Evolutionary conservation across 805 yeast species (phyloP), one percentile per base, ranked within the genome.

Genomic region (Lachancea quebecensis): DNA sequence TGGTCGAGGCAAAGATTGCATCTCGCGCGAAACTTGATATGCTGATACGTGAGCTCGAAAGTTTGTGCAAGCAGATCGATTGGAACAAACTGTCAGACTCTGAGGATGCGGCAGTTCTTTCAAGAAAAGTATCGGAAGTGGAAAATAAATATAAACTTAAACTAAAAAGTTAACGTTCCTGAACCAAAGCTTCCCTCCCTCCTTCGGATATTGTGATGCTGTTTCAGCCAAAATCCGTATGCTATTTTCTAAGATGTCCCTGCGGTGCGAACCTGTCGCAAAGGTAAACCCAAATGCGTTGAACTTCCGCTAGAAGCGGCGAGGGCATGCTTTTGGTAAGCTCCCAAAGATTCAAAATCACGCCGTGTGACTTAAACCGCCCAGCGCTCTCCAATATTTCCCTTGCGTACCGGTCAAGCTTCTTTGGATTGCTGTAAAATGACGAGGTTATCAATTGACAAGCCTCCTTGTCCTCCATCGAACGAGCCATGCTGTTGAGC

Each of bases 11-110:
- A 8, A 46, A 46, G 7, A 36, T 25, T 7, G 30, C 45, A 2
- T 51, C 58, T 5, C 34, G 47, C n/a, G 42, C 39, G 12, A 58
- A 55, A 32, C 27, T 60, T 6, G 41, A 48, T 1, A 10, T 45
- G 3, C 40, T 55, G 31, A 21, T 52, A 4, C 31, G 44, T 7
- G 55, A 56, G 29, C 40, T 60, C n/a, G 34, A 44, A 17, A 10
- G 16, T 2, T 28, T 56, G 5, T 40, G 51, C n/a, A 28, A 41
- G 11, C 52, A 47, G 25, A 45, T 56, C 10, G 52, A 58, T 33
- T 59, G 65, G 65, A 25, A 38, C 21, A 25, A 39, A 2, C 29
- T 57, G 31, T 49, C 55, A 11, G 48, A 48, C 18, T 42, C 54
- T 5, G 46, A 37, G 12, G 48, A 51, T 11, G 52, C 42, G 25